phyloP scores from a whole-genome alignment of 305 asterid species.

The Vinca major region DNA sequence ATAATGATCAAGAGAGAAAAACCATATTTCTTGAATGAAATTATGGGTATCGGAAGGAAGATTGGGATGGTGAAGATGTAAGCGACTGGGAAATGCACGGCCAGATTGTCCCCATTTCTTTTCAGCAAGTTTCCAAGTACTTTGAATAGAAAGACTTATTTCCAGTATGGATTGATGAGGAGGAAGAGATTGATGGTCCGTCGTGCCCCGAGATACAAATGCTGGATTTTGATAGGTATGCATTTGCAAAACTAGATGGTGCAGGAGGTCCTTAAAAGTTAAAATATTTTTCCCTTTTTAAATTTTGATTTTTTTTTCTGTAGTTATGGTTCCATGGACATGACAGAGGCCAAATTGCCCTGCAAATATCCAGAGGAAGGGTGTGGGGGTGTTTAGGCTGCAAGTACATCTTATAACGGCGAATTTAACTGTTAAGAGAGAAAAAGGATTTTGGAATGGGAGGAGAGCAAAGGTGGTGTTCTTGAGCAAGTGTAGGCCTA shows the following conservation, averaged over 20 bases:
- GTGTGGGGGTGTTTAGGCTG: constrained; percentile 62
- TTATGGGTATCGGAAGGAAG: constrained; percentile 32
- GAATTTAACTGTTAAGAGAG: constrained; percentile 51
- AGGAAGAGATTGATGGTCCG: constrained; percentile 68
- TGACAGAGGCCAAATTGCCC: constrained; percentile 65
- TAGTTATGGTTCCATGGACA: constrained; percentile 29
- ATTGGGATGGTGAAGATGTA: constrained; percentile 58
- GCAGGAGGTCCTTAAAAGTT: no score
- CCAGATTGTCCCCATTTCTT: constrained; percentile 20
- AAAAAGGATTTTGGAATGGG: constrained; percentile 32
- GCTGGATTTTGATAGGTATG: constrained; percentile 43
- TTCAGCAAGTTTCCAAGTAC: constrained; percentile 35
- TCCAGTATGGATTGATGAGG: constrained; percentile 96
- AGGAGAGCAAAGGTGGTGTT: constrained; percentile 48
- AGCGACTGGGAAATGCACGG: constrained; percentile 53
- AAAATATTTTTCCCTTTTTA: no score
- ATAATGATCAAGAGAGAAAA: constrained; percentile 35
- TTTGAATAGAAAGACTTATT: constrained; percentile 64
- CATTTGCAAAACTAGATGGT: neutral
- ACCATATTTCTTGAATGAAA: constrained; percentile 43
- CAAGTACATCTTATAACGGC: constrained; percentile 68
- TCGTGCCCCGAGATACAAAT: constrained; percentile 78
- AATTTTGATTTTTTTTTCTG: no score
- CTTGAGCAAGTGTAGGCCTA: constrained; percentile 59
- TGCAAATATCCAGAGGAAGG: constrained; percentile 42